phyloP scores from a whole-genome alignment of 345 rosid genomes.

The Salix brachista region DNA sequence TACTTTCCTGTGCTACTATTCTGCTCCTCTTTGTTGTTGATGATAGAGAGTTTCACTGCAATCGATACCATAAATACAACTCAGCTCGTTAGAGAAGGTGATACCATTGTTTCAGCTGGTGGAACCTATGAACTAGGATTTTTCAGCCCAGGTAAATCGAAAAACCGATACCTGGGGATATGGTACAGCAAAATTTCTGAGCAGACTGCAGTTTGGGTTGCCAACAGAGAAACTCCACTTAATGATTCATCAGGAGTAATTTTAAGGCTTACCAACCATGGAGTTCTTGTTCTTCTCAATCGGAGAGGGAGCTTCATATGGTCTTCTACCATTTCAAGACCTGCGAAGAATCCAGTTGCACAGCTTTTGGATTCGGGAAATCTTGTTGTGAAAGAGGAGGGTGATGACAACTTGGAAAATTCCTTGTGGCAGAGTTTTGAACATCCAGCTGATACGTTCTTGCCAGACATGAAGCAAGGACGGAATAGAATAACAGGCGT shows the following conservation, averaged over 20 bases:
- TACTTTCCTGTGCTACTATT: not conserved
- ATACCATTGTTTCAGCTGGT: not conserved
- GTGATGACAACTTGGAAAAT: no score
- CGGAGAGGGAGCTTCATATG: not conserved
- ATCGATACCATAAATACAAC: conserved; percentile 2
- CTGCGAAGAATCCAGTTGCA: not conserved
- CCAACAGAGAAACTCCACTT: not conserved
- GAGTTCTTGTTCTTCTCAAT: not conserved
- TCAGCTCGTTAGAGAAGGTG: not conserved
- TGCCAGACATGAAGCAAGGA: not conserved
- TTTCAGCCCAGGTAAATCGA: conserved; percentile 1
- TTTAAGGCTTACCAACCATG: not conserved
- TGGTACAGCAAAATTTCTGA: not conserved
- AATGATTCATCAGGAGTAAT: not conserved
- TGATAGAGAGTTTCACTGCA: not conserved
- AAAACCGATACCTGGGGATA: conserved; percentile 1
- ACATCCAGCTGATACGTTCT: not conserved
- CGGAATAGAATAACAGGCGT: not conserved
- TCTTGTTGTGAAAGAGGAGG: no score
- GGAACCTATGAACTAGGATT: not conserved
- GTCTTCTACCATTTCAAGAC: not conserved
- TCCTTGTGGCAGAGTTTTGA: no score
- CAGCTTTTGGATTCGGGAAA: no score
- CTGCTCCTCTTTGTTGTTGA: not conserved
- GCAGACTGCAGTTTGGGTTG: not conserved